phyloP scores from a whole-genome alignment of 441 rosid genomes.

The Jatropha multifida region DNA sequence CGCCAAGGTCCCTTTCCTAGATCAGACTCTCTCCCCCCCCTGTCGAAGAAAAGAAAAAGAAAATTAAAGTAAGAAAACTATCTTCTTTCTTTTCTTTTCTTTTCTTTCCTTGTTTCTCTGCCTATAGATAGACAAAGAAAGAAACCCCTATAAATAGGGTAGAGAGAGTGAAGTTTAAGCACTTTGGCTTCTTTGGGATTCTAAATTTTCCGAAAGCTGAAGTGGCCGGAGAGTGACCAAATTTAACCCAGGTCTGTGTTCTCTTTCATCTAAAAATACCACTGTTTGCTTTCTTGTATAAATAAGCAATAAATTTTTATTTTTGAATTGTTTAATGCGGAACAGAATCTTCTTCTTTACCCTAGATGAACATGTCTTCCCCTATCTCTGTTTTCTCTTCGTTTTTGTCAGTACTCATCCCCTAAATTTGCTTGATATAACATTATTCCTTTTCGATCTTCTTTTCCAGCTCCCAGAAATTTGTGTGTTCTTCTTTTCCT shows the following conservation, averaged over 20 bases:
- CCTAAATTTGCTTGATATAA: slow-evolving; percentile 11
- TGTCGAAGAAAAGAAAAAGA: background rate
- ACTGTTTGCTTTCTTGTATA: slow-evolving; percentile 16
- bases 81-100: background rate
- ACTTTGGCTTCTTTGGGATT: slow-evolving; percentile 41
- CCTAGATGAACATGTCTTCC: slow-evolving; percentile 9
- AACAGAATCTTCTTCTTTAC: slow-evolving; percentile 31
- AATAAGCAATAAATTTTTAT: background rate
- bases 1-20: slow-evolving; percentile 39
- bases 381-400: background rate
- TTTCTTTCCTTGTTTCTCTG: background rate
- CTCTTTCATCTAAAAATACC: slow-evolving; percentile 21
- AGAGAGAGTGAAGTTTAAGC: slow-evolving; percentile 28
- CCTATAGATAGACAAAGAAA: slow-evolving; percentile 27
- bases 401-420: background rate
- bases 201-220: slow-evolving; percentile 62
- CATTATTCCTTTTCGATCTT: background rate
- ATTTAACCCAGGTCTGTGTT: slow-evolving; percentile 39
- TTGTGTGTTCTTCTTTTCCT: background rate
- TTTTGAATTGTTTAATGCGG: slow-evolving; percentile 25
- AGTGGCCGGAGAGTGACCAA: slow-evolving; percentile 40
- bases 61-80: background rate
- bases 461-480: background rate
- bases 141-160: slow-evolving; percentile 39
- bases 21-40: slow-evolving; percentile 21